Base-by-base conservation (phyloP, 345 rosid genomes). In the Hibiscus tridactylites region DNA sequence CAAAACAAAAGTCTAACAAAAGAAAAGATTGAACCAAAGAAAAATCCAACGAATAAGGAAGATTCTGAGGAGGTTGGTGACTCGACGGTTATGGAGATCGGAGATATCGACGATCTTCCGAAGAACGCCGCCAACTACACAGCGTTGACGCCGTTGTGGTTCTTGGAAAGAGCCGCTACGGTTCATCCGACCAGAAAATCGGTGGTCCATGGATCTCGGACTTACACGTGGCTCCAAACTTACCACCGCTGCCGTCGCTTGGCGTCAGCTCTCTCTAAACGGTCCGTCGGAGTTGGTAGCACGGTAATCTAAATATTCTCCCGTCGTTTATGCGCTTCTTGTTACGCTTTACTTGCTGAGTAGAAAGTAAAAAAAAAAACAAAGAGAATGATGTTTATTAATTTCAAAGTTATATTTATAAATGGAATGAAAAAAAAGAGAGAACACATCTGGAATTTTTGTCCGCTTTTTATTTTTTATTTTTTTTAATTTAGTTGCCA, bases 61-160 rank as follows among this genome's bases (percentile, higher is more conserved):
- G 12, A 54, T 54, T 8, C 59, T 9, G 6, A 24, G 61, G 3
- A 11, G 24, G 61, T 19, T 19, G 29, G 61, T 9, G 61, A 7
- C 21, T 21, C 15, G 15, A 21, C 61, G 65, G 75, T 65, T 73
- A 78, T 74, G 79, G 81, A 24, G 80, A 59, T 44, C 74, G 83
- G 81, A 65, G 97, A 90, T 74, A 91, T 88, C 53, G 98, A 94
- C 67, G 92, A 90, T 54, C 88, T 94, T 33, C 97, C 97, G 0
- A 91, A 91, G 68, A 87, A 86, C 82, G 78, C 71, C 0, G 98
- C 97, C 12, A 94, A 94, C 86, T 86, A 87, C 87, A 84, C 80
- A 5, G 93, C 98, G 28, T 39, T 94, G 72, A 94, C 98, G 63
- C 98, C 98, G 31, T 85, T 94, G 2, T 87, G 93, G 91, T 90